phyloP scores from a whole-genome alignment of 1,284 basidiomycete species.

The Papiliotrema fonsecae region DNA sequence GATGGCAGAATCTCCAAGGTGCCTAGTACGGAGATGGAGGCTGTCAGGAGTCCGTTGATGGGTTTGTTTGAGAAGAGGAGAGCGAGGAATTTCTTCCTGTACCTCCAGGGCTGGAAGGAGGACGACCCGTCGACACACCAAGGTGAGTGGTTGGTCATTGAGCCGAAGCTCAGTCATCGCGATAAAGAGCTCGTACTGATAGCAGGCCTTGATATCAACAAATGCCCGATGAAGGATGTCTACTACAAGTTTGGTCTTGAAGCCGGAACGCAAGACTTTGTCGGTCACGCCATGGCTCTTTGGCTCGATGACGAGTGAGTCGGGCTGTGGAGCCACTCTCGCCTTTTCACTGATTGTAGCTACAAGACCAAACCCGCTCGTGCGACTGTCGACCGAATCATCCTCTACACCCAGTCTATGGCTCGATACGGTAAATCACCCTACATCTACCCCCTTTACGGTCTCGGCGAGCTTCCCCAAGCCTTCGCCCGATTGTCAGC shows the following conservation, averaged over 20 bases:
- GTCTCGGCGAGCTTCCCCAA: conserved; percentile 97
- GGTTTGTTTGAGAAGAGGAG: conserved; percentile 97
- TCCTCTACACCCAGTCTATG: conserved; percentile 98
- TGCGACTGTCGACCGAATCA: conserved; percentile 87
- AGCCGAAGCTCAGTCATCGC: too few relatives aligned
- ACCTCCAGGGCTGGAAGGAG: conserved; percentile 92
- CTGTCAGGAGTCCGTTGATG: conserved; percentile 90
- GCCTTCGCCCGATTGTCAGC: conserved; percentile 97
- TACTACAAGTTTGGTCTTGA: conserved; percentile 98
- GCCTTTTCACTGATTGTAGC: conserved; percentile 49
- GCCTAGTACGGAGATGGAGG: conserved; percentile 96
- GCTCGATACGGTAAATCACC: conserved; percentile 99
- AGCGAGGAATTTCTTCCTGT: conserved; percentile 98
- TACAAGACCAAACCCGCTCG: conserved; percentile 91
- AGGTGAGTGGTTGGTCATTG: conserved; percentile 62
- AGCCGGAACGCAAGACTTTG: conserved; percentile 96
- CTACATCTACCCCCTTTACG: conserved; percentile 99
- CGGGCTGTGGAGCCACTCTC: background rate
- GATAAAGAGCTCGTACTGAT: background rate
- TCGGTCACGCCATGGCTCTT: conserved; percentile 98
- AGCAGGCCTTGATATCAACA: conserved; percentile 77
- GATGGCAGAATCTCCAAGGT: conserved; percentile 98
- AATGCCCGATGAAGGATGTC: conserved; percentile 81
- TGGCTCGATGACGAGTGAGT: conserved; percentile 94
- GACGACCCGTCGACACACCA: conserved; percentile 92